Percentiles rank a stretch among this genome's conserved stretches.
Evolutionary conservation across 202 grass and related monocot species (phyloP).

Genomic region (Thinopyrum obtusiflorum): DNA sequence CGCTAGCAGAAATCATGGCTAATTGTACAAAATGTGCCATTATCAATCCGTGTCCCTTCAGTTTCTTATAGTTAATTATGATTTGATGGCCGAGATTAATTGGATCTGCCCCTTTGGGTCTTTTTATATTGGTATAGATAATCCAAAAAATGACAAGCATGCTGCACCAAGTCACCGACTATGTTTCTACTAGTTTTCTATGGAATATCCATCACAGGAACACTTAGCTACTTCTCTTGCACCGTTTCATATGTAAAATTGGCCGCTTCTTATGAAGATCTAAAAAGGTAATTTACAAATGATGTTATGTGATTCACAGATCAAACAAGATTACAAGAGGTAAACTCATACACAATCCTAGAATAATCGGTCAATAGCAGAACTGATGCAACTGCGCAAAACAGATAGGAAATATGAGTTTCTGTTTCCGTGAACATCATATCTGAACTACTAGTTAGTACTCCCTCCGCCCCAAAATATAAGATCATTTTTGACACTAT

Average conservation of each 20-base stretch:
- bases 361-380: background rate
- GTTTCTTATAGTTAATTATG: background rate
- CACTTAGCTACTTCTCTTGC: background rate
- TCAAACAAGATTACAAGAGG: background rate
- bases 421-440: conserved; percentile 5
- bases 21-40: background rate
- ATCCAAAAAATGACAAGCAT: background rate
- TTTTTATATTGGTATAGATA: too few relatives aligned
- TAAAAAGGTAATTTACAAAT: background rate
- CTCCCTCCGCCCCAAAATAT: too few relatives aligned
- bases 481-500: too few relatives aligned
- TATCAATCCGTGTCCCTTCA: background rate
- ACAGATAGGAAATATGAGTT: background rate
- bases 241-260: conserved; percentile 1
- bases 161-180: background rate
- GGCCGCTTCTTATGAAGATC: conserved; percentile 7
- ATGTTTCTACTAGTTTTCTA: background rate
- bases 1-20: background rate
- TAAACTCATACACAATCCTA: background rate
- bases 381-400: conserved; percentile 2
- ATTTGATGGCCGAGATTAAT: too few relatives aligned
- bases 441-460: background rate
- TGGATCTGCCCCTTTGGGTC: too few relatives aligned
- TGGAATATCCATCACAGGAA: background rate
- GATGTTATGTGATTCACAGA: conserved; percentile 8